phyloP scores from a whole-genome alignment of 2,329 filamentous ascomycete species.

The Colletotrichum agaves region DNA sequence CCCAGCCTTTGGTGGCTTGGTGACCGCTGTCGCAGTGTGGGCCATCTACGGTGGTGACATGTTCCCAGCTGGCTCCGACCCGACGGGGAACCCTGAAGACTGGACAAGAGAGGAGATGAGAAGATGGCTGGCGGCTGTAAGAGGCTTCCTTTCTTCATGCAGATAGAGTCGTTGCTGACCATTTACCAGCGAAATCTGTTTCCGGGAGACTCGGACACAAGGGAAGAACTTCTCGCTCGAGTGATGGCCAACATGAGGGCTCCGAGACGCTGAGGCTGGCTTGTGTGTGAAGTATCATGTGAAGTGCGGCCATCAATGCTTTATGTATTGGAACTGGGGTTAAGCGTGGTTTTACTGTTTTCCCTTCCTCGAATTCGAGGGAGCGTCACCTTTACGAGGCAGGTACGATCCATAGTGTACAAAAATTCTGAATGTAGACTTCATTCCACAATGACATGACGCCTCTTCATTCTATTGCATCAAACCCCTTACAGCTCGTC shows the following conservation, averaged over 20 bases:
- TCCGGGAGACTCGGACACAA: conserved; percentile 55
- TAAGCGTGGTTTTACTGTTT: background rate
- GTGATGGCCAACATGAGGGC: conserved; percentile 60
- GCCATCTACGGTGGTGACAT: conserved; percentile 87
- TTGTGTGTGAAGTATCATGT: too few species aligned
- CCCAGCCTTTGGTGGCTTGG: conserved; percentile 81
- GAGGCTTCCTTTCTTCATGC: conserved; percentile 43
- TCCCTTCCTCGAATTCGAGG: background rate
- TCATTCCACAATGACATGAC: background rate
- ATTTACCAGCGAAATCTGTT: conserved; percentile 56
- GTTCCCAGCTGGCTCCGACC: conserved; percentile 80
- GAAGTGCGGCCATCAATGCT: too few species aligned
- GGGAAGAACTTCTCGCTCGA: conserved; percentile 59
- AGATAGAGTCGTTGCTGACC: conserved; percentile 33
- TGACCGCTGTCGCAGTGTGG: conserved; percentile 85
- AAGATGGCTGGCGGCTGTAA: conserved; percentile 83
- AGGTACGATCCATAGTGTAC: conserved; percentile 4
- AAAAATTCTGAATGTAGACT: background rate
- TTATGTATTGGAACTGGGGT: too few species aligned
- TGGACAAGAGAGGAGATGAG: conserved; percentile 87
- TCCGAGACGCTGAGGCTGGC: conserved; percentile 41
- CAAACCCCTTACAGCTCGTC: conserved; percentile 72
- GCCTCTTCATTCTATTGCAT: background rate
- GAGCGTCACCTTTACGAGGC: background rate
- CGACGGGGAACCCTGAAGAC: conserved; percentile 74